Evolutionary conservation across 306 rosid genomes (phyloP).

Genomic region (Canavalia ensiformis): DNA sequence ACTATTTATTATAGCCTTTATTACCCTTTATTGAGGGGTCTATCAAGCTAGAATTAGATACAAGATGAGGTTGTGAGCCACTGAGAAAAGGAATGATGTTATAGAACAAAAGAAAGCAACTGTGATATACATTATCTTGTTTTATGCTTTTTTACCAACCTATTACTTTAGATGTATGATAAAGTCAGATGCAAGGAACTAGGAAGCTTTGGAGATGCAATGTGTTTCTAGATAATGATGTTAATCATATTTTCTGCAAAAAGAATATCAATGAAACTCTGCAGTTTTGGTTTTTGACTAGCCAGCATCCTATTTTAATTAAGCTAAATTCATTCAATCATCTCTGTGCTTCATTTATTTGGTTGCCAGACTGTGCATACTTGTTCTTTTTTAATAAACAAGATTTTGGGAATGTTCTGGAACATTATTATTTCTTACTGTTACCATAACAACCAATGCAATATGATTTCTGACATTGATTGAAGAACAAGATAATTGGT

Average conservation of each 20-base stretch:
- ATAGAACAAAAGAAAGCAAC: not conserved
- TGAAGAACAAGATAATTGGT: conserved; percentile 35
- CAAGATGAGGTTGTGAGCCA: not conserved
- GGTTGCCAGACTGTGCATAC: conserved; percentile 12
- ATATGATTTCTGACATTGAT: conserved; percentile 25
- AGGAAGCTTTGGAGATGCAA: conserved; percentile 2
- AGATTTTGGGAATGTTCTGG: conserved; percentile 21
- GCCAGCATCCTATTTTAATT: conserved; percentile 3
- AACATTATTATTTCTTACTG: not conserved
- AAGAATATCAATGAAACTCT: not conserved
- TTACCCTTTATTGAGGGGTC: too few relatives aligned
- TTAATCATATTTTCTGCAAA: conserved; percentile 15
- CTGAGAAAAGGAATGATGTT: not conserved
- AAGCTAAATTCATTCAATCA: conserved; percentile 20
- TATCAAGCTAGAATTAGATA: not conserved
- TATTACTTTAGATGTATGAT: conserved; percentile 4
- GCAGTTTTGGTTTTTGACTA: not conserved
- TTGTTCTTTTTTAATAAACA: conserved; percentile 1
- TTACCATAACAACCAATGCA: conserved; percentile 5
- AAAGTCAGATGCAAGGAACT: not conserved
- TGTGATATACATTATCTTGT: not conserved
- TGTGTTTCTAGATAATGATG: not conserved
- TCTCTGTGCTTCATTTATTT: conserved; percentile 38
- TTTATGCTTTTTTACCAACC: not conserved
- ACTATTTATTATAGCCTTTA: too few relatives aligned